phyloP scores from a whole-genome alignment of 805 yeast species.

The Cyberlindnera petersonii region DNA sequence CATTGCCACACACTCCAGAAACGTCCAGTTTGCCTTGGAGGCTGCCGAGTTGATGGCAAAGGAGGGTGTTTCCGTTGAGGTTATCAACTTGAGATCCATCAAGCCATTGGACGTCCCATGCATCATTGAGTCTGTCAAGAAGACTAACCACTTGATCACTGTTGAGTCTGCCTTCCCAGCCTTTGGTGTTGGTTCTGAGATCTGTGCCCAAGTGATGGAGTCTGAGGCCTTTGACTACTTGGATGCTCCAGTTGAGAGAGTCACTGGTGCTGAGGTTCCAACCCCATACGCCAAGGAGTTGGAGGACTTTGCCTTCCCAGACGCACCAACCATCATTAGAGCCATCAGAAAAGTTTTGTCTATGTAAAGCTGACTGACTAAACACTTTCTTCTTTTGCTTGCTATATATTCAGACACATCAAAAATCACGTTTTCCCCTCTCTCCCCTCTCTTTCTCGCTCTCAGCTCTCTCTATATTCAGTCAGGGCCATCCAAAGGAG shows the following conservation, averaged over 20 bases:
- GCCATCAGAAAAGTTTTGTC: constrained; percentile 80
- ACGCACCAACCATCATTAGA: constrained; percentile 81
- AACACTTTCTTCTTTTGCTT: too few species aligned
- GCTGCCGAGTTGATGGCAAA: constrained; percentile 87
- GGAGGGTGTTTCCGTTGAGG: constrained; percentile 89
- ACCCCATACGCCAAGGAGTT: constrained; percentile 96
- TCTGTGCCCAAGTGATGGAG: constrained; percentile 97
- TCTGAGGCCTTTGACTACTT: constrained; percentile 96
- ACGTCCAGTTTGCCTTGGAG: constrained; percentile 77
- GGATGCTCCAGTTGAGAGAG: constrained; percentile 98
- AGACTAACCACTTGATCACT: constrained; percentile 93
- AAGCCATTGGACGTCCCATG: constrained; percentile 93
- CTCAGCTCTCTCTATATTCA: too few species aligned
- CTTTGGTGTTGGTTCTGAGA: constrained; percentile 98
- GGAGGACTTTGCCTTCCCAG: constrained; percentile 99
- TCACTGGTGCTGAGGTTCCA: constrained; percentile 99
- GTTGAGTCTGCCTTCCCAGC: constrained; percentile 98
- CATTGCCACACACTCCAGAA: constrained; percentile 87
- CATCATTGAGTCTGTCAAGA: constrained; percentile 83
- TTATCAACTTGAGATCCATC: constrained; percentile 91
- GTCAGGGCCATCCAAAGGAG: too few species aligned
- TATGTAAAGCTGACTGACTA: too few species aligned
- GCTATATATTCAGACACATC: not conserved
- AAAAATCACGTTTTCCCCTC: too few species aligned
- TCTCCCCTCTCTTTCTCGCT: too few species aligned